Evolutionary conservation across 768 basidiomycete genomes (phyloP).

Genomic region (Asterophora parasitica): DNA sequence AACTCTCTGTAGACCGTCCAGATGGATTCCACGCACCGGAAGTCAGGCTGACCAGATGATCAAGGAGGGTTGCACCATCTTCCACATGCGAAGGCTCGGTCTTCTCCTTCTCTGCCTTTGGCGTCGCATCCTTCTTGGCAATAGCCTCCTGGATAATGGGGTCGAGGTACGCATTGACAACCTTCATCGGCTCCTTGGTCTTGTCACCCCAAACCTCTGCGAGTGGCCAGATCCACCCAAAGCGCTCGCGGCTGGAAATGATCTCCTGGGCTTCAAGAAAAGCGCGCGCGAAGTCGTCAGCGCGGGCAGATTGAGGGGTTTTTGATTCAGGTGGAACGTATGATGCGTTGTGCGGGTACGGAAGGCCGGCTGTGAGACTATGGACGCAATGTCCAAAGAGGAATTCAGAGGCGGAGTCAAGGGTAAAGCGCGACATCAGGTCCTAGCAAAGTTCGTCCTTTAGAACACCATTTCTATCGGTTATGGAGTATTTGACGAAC

Average conservation of each 20-base stretch:
- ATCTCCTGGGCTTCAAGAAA: conserved; percentile 44
- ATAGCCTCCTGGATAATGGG: conserved; percentile 50
- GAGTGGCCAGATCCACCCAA: conserved; percentile 51
- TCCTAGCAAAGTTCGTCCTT: conserved; percentile 29
- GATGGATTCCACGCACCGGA: conserved; percentile 27
- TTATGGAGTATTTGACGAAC: conserved; percentile 18
- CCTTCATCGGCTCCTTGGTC: conserved; percentile 43
- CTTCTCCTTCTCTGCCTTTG: conserved; percentile 22
- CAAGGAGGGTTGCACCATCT: conserved; percentile 48
- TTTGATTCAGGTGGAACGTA: conserved; percentile 19
- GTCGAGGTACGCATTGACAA: conserved; percentile 48
- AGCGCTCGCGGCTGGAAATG: conserved; percentile 37
- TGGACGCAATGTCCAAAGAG: conserved; percentile 58
- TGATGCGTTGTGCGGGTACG: conserved; percentile 43
- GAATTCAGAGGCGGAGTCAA: conserved; percentile 65
- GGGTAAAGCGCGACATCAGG: conserved; percentile 56
- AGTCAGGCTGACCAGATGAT: conserved; percentile 50
- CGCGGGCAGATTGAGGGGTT: conserved; percentile 23
- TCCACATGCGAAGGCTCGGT: conserved; percentile 20
- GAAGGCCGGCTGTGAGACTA: conserved; percentile 45
- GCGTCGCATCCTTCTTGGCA: conserved; percentile 28
- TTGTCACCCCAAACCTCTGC: conserved; percentile 44
- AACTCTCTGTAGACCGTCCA: background rate
- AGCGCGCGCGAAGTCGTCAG: conserved; percentile 43
- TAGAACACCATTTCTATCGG: too few relatives aligned